Conservation (phyloP, 1,139 yeast genomes). For the Geotrichum phurueaensis region DNA sequence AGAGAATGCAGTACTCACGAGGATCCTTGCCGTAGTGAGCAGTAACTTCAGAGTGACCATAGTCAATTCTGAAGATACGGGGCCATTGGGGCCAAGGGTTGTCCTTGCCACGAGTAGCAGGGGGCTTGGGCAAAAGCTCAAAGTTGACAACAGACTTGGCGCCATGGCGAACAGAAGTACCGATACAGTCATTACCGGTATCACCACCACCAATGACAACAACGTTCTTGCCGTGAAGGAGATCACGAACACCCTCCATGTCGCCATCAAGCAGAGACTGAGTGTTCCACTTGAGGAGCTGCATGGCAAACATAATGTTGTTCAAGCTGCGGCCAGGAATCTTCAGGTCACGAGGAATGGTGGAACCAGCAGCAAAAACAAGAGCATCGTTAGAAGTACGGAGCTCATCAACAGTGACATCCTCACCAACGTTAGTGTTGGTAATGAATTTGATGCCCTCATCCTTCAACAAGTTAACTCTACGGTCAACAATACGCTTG, state of each 20-base stretch:
- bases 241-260: constrained; percentile 66
- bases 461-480: constrained; percentile 83
- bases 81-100: constrained; percentile 99
- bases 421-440: constrained; percentile 79
- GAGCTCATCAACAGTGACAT: constrained; percentile 60
- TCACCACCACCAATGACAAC: constrained; percentile 99
- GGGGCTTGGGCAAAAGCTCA: constrained; percentile 90
- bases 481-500: constrained; percentile 84
- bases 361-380: constrained; percentile 89
- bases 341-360: constrained; percentile 90
- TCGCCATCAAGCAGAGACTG: constrained; percentile 79
- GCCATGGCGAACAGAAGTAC: constrained; percentile 95
- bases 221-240: constrained; percentile 78
- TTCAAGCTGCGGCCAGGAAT: constrained; percentile 90
- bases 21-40: constrained; percentile 97
- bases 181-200: constrained; percentile 98
- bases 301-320: constrained; percentile 93
- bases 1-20: constrained; percentile 89
- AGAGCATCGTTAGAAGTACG: constrained; percentile 69
- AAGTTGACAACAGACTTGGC: constrained; percentile 94
- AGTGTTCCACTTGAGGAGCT: constrained; percentile 81
- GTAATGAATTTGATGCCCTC: constrained; percentile 82
- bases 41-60: constrained; percentile 93
- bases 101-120: constrained; percentile 78
- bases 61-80: constrained; percentile 92